Evolutionary conservation across 164 flowering plant species (phyloP), one percentile per base, ranked within the genome.

Genomic region (Tetrastigma voinierianum): DNA sequence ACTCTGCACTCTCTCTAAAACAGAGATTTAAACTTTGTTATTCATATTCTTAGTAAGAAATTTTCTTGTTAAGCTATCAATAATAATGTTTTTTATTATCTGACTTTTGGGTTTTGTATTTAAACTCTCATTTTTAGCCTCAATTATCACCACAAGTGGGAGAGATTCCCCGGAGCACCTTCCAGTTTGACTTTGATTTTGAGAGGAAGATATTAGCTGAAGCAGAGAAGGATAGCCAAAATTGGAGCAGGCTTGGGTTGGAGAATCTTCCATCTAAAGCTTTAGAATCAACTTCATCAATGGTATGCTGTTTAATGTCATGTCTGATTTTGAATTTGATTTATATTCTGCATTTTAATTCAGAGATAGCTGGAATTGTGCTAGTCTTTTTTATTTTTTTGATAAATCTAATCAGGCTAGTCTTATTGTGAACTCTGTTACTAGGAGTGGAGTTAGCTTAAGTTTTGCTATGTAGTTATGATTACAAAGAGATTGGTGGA

Each of bases 131-230:
- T 68, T 54, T 76, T 81, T 65, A 93, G 98, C 97, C 96, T 73
- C 86, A 75, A 61, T 51, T 91, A 77, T 75, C 80, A 45, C 86
- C 89, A 16, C 82, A 78, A 60, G 65, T 78, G 51, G 93, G 84
- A 74, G 96, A 91, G 57, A 78, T 91, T 77, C 97, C 93, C 0
- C 78, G 90, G 52, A 87, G 98, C 73, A 86, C 69, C 45, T 94
- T 91, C 69, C 90, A 86, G 64, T 91, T 87, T 75, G 96, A 94
- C 56, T 94, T 94, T 78, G 97, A 89, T 0, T 74, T 94, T 45
- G 98, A 94, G 79, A 85, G 80, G 61, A 90, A 76, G 69, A 68
- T 94, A 57, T 65, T 94, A 9, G 88, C 86, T 54, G 97, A 94
- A 67, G 90, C 84, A 47, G 98, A 85, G 68, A 94, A 91, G 77